Conservation (phyloP, 2,329 filamentous ascomycete genomes). For the Pestalotiopsis sp. region DNA sequence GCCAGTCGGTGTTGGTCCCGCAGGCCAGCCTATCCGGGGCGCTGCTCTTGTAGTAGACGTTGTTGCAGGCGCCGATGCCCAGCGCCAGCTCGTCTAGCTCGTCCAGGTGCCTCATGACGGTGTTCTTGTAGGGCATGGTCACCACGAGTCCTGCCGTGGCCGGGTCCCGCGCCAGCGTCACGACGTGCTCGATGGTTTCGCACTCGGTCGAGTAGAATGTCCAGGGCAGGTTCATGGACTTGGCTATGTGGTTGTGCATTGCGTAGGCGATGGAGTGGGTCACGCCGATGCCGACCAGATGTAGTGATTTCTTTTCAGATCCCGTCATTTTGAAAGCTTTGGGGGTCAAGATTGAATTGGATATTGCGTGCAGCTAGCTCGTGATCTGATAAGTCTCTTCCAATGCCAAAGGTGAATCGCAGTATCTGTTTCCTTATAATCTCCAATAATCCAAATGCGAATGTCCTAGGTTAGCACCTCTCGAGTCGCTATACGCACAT, state of each 20-base stretch:
- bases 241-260: conserved; percentile 1
- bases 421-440: neutral
- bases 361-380: neutral
- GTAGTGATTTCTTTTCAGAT: neutral
- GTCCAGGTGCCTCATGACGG: conserved; percentile 1
- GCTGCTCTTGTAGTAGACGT: neutral
- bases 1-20: conserved; percentile 8
- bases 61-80: conserved; percentile 4
- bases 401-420: neutral
- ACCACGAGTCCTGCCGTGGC: neutral
- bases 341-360: neutral
- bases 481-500: neutral
- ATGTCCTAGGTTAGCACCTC: neutral
- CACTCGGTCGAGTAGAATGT: conserved; percentile 5
- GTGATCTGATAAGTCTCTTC: neutral
- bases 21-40: neutral
- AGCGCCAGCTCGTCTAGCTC: neutral
- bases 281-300: conserved; percentile 2
- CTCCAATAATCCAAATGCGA: neutral
- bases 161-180: neutral
- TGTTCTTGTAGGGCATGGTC: conserved; percentile 9
- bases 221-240: conserved; percentile 1
- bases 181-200: neutral
- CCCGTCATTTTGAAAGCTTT: neutral
- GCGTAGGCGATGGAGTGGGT: conserved; percentile 1